These are phyloP conservation scores for Chalciporus piperatus DNA, from an alignment of 768 basidiomycete species.

Conservation along the genomic window DNA sequence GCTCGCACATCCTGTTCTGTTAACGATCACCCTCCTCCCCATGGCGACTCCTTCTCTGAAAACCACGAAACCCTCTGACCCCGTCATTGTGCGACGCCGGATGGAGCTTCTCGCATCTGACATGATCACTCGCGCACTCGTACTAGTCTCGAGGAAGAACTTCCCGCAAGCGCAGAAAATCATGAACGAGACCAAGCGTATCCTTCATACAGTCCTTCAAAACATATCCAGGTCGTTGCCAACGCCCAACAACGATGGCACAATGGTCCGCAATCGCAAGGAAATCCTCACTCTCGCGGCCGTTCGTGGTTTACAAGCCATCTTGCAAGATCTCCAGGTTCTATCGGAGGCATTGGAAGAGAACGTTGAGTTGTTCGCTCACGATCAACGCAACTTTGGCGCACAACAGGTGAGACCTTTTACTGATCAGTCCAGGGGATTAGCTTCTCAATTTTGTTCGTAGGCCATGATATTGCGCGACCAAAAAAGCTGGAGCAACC, in stretches of 20 bases:
- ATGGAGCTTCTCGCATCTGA: conserved; percentile 97
- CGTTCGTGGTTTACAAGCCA: conserved; percentile 78
- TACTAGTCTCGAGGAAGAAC: conserved; percentile 89
- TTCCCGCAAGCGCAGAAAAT: conserved; percentile 89
- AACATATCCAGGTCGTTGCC: conserved; percentile 74
- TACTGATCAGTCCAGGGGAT: background rate
- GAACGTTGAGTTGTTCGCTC: conserved; percentile 87
- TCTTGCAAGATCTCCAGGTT: conserved; percentile 83
- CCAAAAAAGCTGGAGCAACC: conserved; percentile 92
- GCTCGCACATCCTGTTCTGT: conserved; percentile 88
- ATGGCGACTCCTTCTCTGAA: conserved; percentile 33
- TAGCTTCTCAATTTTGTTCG: conserved; percentile 2
- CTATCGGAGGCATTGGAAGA: conserved; percentile 87
- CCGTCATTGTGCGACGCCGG: conserved; percentile 85
- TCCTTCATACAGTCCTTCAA: conserved; percentile 87
- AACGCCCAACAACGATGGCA: conserved; percentile 46
- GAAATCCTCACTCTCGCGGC: conserved; percentile 71
- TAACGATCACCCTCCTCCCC: conserved; percentile 89
- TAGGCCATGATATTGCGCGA: conserved; percentile 95
- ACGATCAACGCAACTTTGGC: conserved; percentile 92
- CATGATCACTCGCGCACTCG: conserved; percentile 94
- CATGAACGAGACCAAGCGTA: conserved; percentile 86
- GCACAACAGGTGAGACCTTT: conserved; percentile 81
- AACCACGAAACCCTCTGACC: conserved; percentile 58
- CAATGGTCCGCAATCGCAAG: conserved; percentile 65